Evolutionary conservation across 2,329 filamentous ascomycete species (phyloP).

Genomic region (Tolypocladium endophyticum): DNA sequence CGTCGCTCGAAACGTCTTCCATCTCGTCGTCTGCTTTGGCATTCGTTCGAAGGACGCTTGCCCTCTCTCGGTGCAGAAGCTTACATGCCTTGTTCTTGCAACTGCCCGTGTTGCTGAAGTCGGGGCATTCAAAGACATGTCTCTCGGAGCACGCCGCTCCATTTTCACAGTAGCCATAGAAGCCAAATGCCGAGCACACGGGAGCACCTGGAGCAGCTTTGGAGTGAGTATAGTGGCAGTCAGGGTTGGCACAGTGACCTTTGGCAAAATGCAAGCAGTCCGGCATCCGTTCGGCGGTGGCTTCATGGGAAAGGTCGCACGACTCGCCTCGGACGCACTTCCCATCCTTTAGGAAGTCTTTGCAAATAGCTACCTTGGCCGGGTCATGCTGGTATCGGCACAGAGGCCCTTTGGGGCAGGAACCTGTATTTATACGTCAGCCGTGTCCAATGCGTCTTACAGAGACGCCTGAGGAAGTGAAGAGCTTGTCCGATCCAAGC

Average conservation of each 20-base stretch:
- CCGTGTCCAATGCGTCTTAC: conserved; percentile 28
- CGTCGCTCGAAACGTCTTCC: conserved; percentile 69
- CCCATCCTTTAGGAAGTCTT: conserved; percentile 71
- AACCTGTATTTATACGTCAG: conserved; percentile 53
- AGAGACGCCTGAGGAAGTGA: conserved; percentile 12
- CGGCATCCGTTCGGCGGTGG: conserved; percentile 73
- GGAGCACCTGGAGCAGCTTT: conserved; percentile 64
- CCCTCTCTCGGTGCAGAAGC: conserved; percentile 78
- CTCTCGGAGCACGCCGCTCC: conserved; percentile 68
- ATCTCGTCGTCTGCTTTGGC: conserved; percentile 41
- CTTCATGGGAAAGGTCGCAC: conserved; percentile 87
- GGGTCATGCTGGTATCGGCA: conserved; percentile 81
- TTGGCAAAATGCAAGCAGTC: conserved; percentile 83
- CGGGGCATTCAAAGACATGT: conserved; percentile 88
- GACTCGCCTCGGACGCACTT: conserved; percentile 64
- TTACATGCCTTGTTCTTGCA: conserved; percentile 78
- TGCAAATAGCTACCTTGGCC: conserved; percentile 82
- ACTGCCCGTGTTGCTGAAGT: conserved; percentile 81
- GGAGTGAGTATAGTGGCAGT: conserved; percentile 81
- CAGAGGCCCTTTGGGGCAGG: conserved; percentile 68
- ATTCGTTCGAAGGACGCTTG: conserved; percentile 65
- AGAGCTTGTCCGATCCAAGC: conserved; percentile 11
- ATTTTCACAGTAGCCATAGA: conserved; percentile 79
- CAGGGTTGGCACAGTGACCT: conserved; percentile 77
- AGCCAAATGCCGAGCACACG: conserved; percentile 77